Base-by-base conservation (phyloP, 2,329 filamentous ascomycete genomes). In the Neofusicoccum kwambonambiense region DNA sequence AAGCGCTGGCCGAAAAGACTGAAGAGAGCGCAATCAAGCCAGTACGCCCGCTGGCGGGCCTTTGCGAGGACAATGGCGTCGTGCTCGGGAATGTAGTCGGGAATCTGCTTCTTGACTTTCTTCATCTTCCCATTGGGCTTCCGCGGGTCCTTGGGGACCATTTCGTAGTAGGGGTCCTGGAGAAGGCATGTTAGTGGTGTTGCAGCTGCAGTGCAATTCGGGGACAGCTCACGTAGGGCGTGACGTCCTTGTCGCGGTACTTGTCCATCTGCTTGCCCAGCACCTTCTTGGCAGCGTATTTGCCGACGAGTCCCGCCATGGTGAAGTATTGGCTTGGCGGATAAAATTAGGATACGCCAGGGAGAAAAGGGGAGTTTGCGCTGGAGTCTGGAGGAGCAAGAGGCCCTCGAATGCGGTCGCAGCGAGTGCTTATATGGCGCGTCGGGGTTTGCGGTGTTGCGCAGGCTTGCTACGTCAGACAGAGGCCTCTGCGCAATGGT, bases 101-200 rank as follows among this genome's bases (percentile, higher is more conserved):
- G 93, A 41, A 93, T 82, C 22, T 92, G 90, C 79, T 96, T 96
- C 80, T 90, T 92, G 74, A 89, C 86, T 78, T 91, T 96, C 82
- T 92, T 94, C 65, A 85, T 83, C 76, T 93, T 96, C 71, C 87
- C 88, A 31, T 88, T 87, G 12, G 56, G 56, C 62, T 82, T 86
- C 68, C 87, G 85, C 8, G 90, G 91, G 47, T 93, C 89, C 22
- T 89, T 88, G 12, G 56, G 56, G 41, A 97, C 88, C 70, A 88
- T 84, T 76, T 96, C 92, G 72, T 93, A 96, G 80, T 93, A 97
- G 5, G 93, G 93, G 75, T 98, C 93, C 91, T 97, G 72, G 8
- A 52, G 35, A 42, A 41, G 22, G 13, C 52, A 62, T 58, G 66
- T 68, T 54, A 66, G 60, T 17, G 13, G 52, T 54, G 2, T 41